These are phyloP conservation scores for Venturia effusa DNA, from an alignment of 2,329 filamentous ascomycete genomes.

Conservation along the genomic window DNA sequence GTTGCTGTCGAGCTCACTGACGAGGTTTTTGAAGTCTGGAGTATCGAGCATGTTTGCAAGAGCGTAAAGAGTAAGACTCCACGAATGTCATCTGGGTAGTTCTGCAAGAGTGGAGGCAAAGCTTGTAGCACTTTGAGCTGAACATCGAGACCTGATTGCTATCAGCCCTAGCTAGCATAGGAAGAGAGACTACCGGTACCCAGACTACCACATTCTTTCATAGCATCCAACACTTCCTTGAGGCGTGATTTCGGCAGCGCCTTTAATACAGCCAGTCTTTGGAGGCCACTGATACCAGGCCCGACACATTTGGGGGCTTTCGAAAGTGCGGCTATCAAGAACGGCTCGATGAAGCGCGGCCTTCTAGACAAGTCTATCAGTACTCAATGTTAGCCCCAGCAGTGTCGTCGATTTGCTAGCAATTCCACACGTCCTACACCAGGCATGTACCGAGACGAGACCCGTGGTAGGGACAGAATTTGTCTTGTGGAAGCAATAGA, in stretches of 20 bases:
- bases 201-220: conserved; percentile 68
- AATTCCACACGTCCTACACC: background rate
- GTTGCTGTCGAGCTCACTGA: conserved; percentile 94
- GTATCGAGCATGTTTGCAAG: conserved; percentile 80
- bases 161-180: conserved; percentile 3
- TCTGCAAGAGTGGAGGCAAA: conserved; percentile 77
- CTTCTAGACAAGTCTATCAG: conserved; percentile 66
- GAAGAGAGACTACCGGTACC: conserved; percentile 28
- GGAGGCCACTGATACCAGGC: conserved; percentile 79
- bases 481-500: background rate
- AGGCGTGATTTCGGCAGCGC: conserved; percentile 71
- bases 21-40: conserved; percentile 84
- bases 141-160: conserved; percentile 56
- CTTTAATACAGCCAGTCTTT: conserved; percentile 73
- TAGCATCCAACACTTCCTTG: conserved; percentile 75
- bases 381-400: background rate
- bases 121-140: conserved; percentile 94
- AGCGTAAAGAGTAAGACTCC: conserved; percentile 72
- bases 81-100: conserved; percentile 72
- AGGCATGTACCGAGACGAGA: background rate
- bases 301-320: conserved; percentile 83
- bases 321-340: conserved; percentile 83
- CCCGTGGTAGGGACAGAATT: background rate
- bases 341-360: conserved; percentile 80
- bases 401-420: background rate